Percentiles rank a stretch among this genome's conserved stretches.
phyloP scores from a whole-genome alignment of 257 asterid genomes.

The Penstemon barbatus region DNA sequence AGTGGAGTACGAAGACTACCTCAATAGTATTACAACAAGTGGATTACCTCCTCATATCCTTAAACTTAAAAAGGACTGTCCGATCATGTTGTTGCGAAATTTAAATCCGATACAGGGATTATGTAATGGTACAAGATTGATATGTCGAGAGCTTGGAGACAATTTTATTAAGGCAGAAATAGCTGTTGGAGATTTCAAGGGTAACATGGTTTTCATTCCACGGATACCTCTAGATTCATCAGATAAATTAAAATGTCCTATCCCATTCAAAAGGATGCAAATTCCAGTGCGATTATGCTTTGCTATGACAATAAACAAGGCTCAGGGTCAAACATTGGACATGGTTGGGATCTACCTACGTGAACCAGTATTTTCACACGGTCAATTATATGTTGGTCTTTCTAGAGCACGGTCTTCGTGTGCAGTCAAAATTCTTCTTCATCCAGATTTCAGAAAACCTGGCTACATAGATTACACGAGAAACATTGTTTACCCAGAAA shows the following conservation, averaged over 20 bases:
- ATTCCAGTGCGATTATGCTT: background rate
- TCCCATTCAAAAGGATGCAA: background rate
- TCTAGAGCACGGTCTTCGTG: background rate
- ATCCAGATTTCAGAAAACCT: too few relatives aligned
- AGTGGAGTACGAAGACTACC: background rate
- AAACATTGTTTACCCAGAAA: too few relatives aligned
- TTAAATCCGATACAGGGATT: background rate
- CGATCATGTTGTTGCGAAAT: background rate
- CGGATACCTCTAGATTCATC: background rate
- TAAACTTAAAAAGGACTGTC: background rate
- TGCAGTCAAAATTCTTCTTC: too few relatives aligned
- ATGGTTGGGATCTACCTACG: background rate
- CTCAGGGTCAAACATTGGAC: background rate
- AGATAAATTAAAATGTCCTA: background rate
- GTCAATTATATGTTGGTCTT: background rate
- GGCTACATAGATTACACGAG: too few relatives aligned
- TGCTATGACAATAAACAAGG: background rate
- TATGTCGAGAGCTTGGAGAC: background rate
- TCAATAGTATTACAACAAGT: background rate
- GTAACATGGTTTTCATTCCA: background rate
- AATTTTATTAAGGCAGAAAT: background rate
- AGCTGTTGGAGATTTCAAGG: background rate
- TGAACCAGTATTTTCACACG: background rate
- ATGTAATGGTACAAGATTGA: background rate
- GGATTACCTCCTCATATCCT: background rate